Percentiles rank a stretch among this genome's conserved stretches.
Conservation (phyloP, 2,329 filamentous ascomycete species). For the Fusarium cicatricum region DNA sequence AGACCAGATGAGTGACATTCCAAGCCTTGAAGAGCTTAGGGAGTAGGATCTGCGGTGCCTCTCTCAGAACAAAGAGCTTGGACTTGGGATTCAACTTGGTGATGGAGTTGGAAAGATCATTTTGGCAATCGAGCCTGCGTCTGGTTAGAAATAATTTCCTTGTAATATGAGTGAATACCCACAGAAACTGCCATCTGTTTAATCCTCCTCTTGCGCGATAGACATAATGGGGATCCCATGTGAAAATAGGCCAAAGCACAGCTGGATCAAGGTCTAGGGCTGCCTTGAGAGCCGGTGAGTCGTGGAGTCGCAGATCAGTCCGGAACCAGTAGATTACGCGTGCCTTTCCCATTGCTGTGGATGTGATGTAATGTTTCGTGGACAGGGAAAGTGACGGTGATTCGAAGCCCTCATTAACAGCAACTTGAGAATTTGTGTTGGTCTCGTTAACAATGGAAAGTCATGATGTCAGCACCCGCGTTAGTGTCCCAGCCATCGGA, state of each 20-base stretch:
- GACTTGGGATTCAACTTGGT: conserved; percentile 74
- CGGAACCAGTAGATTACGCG: conserved; percentile 80
- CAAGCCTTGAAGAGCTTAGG: conserved; percentile 77
- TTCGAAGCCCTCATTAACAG: background rate
- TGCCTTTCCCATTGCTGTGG: conserved; percentile 42
- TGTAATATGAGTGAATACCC: conserved; percentile 22
- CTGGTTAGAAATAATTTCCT: background rate
- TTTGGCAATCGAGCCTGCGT: conserved; percentile 73
- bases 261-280: conserved; percentile 74
- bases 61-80: conserved; percentile 75
- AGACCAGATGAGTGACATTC: conserved; percentile 78
- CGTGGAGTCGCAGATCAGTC: conserved; percentile 79
- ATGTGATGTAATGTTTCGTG: background rate
- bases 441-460: conserved; percentile 10
- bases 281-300: conserved; percentile 76
- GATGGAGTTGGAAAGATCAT: conserved; percentile 72
- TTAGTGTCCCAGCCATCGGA: conserved; percentile 28
- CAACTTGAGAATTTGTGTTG: background rate
- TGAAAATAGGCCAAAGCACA: conserved; percentile 78
- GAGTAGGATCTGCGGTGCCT: conserved; percentile 75
- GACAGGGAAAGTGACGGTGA: background rate
- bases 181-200: conserved; percentile 80
- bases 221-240: conserved; percentile 83
- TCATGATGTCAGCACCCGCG: conserved; percentile 40
- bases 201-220: conserved; percentile 74